Percentiles rank a stretch among this genome's conserved stretches.
These are phyloP conservation scores for Tylopilus plumbeoviolaceoides DNA, from an alignment of 768 basidiomycete species.

Conservation along the genomic window DNA sequence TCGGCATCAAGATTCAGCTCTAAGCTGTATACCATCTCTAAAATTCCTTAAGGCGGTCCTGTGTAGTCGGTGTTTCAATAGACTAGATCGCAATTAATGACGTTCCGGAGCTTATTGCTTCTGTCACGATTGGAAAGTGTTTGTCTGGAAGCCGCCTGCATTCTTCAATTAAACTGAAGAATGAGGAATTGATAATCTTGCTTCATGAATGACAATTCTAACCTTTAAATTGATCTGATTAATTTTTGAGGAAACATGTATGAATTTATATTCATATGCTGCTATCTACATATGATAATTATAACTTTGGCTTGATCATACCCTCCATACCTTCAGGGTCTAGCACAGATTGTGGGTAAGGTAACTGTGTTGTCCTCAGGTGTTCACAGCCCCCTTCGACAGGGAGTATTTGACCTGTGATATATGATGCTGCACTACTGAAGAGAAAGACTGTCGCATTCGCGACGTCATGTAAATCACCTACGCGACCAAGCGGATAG, in stretches of 20 bases:
- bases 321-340: constrained; percentile 50
- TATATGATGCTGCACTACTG: constrained; percentile 71
- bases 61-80: not conserved
- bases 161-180: too few relatives aligned
- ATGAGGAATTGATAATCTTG: too few relatives aligned
- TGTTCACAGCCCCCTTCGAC: constrained; percentile 68
- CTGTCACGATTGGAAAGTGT: too few relatives aligned
- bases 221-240: too few relatives aligned
- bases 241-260: too few relatives aligned
- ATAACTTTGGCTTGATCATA: constrained; percentile 47
- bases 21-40: not conserved
- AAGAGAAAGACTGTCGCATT: constrained; percentile 77
- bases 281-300: not conserved
- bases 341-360: constrained; percentile 62
- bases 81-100: not conserved
- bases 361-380: constrained; percentile 43
- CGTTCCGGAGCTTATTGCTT: not conserved
- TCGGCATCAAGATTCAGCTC: not conserved
- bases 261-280: too few relatives aligned
- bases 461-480: constrained; percentile 59
- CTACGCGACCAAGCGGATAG: constrained; percentile 48
- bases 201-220: too few relatives aligned
- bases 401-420: constrained; percentile 71
- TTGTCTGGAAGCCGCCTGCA: too few relatives aligned
- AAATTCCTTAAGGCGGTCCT: not conserved